Evolutionary conservation across 2,329 filamentous ascomycete genomes (phyloP).

Genomic region (Colletotrichum limetticola): DNA sequence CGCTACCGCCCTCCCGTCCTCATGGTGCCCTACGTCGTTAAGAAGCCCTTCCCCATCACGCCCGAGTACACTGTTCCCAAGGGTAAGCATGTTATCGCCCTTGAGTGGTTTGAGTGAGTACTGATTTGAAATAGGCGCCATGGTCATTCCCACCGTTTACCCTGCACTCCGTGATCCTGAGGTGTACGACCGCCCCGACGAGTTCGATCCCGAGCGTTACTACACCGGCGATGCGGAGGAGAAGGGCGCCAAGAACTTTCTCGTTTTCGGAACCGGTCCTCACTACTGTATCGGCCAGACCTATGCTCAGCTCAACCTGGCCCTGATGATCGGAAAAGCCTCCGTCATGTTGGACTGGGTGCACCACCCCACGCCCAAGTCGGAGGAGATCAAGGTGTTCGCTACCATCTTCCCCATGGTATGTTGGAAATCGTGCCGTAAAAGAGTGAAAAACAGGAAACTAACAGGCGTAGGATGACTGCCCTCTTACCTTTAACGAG

Average conservation of each 20-base stretch:
- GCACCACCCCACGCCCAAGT: constrained; percentile 83
- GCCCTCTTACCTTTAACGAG: constrained; percentile 77
- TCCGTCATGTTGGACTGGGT: constrained; percentile 89
- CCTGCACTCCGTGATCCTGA: constrained; percentile 92
- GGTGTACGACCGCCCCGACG: constrained; percentile 89
- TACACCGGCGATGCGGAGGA: constrained; percentile 89
- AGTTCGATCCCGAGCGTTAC: constrained; percentile 91
- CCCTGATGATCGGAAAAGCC: constrained; percentile 90
- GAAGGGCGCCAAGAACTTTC: constrained; percentile 89
- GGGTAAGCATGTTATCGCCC: constrained; percentile 56
- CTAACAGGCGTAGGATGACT: constrained; percentile 74
- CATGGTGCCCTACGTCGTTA: constrained; percentile 95
- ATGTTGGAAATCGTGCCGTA: constrained; percentile 47
- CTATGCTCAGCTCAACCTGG: constrained; percentile 90
- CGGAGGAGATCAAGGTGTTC: constrained; percentile 98
- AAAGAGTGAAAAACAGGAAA: constrained; percentile 5
- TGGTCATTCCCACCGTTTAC: constrained; percentile 94
- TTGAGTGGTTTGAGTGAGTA: neutral
- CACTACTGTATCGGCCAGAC: constrained; percentile 97
- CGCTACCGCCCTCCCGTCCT: constrained; percentile 96
- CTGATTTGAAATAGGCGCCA: constrained; percentile 68
- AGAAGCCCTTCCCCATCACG: constrained; percentile 94
- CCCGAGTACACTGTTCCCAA: constrained; percentile 92
- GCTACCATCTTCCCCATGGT: constrained; percentile 98
- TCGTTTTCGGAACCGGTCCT: constrained; percentile 94